Conservation (phyloP, 805 yeast species). For the Zygosaccharomyces gambellarensis region DNA sequence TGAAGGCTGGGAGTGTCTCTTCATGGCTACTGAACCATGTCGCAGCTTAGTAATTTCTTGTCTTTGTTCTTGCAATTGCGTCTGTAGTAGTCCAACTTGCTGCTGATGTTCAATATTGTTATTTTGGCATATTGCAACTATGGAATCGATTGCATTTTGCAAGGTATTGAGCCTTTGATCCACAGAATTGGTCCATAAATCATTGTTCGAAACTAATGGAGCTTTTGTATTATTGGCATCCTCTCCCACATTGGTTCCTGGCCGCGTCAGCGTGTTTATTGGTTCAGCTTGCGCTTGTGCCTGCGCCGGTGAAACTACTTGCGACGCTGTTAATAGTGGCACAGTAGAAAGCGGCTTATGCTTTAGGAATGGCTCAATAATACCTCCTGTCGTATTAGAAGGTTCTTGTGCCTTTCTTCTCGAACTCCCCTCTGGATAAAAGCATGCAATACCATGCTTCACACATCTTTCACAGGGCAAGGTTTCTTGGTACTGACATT, state of each 20-base stretch:
- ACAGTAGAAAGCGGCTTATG: background rate
- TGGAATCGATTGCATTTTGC: constrained; percentile 38
- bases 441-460: constrained; percentile 49
- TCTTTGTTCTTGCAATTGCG: constrained; percentile 10
- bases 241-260: background rate
- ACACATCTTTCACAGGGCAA: constrained; percentile 58
- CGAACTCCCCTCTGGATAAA: constrained; percentile 39
- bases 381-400: background rate
- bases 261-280: background rate
- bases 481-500: constrained; percentile 46
- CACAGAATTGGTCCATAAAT: constrained; percentile 14
- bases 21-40: background rate
- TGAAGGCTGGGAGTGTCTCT: background rate
- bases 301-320: background rate
- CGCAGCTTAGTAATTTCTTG: constrained; percentile 1
- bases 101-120: constrained; percentile 19
- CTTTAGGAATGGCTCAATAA: background rate
- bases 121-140: constrained; percentile 35
- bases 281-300: background rate
- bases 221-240: background rate
- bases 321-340: background rate
- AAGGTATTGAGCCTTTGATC: constrained; percentile 39
- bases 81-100: constrained; percentile 14
- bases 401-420: background rate
- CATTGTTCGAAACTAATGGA: background rate